Evolutionary conservation across 1,284 basidiomycete genomes (phyloP).

Genomic region (Waitea zeae): DNA sequence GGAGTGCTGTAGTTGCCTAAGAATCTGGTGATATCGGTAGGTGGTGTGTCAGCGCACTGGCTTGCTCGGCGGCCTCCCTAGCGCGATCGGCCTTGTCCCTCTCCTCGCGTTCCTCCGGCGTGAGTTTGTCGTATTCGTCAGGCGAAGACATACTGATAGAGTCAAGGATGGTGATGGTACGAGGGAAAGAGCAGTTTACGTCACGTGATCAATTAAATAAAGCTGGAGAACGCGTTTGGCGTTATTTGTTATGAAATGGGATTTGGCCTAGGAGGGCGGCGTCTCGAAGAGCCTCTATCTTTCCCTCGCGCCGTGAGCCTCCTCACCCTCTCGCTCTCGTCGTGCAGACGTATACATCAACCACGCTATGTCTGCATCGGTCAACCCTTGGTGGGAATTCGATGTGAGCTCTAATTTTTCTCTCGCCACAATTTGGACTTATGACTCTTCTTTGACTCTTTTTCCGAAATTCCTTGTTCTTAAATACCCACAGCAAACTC

Average conservation of each 20-base stretch:
- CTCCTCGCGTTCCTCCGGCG: constrained; percentile 57
- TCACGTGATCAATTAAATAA: no score
- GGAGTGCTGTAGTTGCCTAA: constrained; percentile 41
- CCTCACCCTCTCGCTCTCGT: constrained; percentile 1
- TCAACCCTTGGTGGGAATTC: constrained; percentile 44
- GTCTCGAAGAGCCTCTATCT: background rate
- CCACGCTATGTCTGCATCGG: no score
- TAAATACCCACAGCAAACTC: no score
- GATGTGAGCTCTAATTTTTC: constrained; percentile 21
- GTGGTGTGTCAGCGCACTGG: constrained; percentile 33
- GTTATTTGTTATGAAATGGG: no score
- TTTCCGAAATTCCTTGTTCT: no score
- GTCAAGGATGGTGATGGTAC: background rate
- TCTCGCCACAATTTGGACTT: constrained; percentile 4
- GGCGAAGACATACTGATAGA: constrained; percentile 9
- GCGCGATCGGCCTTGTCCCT: constrained; percentile 54
- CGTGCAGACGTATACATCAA: no score
- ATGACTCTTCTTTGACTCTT: no score
- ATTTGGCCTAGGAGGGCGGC: background rate
- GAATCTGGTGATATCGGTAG: no score
- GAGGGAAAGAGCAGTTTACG: background rate
- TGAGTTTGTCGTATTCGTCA: constrained; percentile 62
- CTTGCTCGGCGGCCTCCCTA: constrained; percentile 70
- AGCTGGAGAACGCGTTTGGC: no score
- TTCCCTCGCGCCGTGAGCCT: background rate